Evolutionary conservation across 139 green algal genomes (phyloP), one percentile per base, ranked within the genome.

Genomic region (Asterochloris sp.): DNA sequence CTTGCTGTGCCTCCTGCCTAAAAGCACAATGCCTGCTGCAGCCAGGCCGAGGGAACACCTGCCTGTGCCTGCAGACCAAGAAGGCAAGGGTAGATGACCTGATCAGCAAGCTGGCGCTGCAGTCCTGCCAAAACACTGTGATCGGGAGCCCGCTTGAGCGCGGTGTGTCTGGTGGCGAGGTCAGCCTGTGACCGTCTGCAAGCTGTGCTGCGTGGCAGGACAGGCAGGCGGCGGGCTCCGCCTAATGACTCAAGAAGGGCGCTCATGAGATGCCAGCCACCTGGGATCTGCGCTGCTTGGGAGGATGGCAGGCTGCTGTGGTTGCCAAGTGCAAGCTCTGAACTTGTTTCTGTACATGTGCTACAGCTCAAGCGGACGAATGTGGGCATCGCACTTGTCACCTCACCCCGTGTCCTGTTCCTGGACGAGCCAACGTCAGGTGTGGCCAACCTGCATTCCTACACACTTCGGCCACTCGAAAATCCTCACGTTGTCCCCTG

Each of bases 391-490:
- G 82, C 82, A 10, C 63, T 85, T 4, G 80, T 91, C 76, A 86
- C 85, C 11, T 75, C 85, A 26, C 88, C 88, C 10, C 19, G 62
- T 21, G 83, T 91, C 16, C 76, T 89, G 12, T 89, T 89, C 73
- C 83, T 91, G 29, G 82, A 85, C 68, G 82, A 82, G 67, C 82
- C 76, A 0, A 82, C 82, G 13, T 82, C 82, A 26, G 82, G 92
- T 13, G n/a, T 21, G 92, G 38, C 11, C 38, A 6, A 54, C 38
- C 84, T 96, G 54, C 91, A 96, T 81, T 92, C 86, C 0, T 91
- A 89, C 86, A 95, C 90, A 1, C 77, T 90, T 6, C 2, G 66
- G 21, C 38, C 38, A 54, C 38, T 54, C 38, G 6, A 54, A 6
- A 2, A 54, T 54, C 6, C 38, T 54, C 38, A 54, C 38, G 38